Evolutionary conservation across 305 asterid species (phyloP), one percentile per base, ranked within the genome.

Genomic region (Stenogyne calaminthoides): DNA sequence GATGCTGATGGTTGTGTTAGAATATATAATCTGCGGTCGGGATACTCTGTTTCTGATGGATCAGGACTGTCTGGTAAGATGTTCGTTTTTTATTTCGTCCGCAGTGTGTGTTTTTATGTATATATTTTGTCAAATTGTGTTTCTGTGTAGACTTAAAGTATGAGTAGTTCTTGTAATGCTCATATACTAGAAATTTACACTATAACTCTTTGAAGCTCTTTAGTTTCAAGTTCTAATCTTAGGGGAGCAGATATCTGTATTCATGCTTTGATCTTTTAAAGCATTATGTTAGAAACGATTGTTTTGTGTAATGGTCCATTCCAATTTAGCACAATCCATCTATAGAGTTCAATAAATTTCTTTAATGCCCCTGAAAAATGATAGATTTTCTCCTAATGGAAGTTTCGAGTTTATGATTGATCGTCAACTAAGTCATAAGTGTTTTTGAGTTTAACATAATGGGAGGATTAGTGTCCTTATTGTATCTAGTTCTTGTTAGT

Each of bases 1-100:
- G 99, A 92, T 83, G 99, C 99, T 74, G 92, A 90, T 78, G 98
- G 98, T 66, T 82, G 62, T 83, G 80, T 89, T 49, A 84, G 83
- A 86, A 63, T 92, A 82, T 87, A 89, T 69, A 64, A 78, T 39
- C 83, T 94, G 76, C 86, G 80, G 51, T 27, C 62, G 69, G 6
- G 20, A 3, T 18, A 14, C 29, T 68, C 75, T 60, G 81, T 59
- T 73, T 72, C 83, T 2, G 84, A 74, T 39, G 81, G 65, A 72
- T 77, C 82, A 12, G 67, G 75, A 70, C 51, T 65, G 37, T 70
- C 14, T 32, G 89, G 98, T 90, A 79, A 64, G 83, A 16, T 73
- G 46, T 16, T 69, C 36, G 1, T 14, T 68, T 74, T 58, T 55
- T 29, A 18, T 8, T 52, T 67, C 8, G 52, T 67, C 55, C 32